Percentiles rank a stretch among this genome's conserved stretches.
phyloP scores from a whole-genome alignment of 73 alveolate genomes.

The Paramecium octaurelia region DNA sequence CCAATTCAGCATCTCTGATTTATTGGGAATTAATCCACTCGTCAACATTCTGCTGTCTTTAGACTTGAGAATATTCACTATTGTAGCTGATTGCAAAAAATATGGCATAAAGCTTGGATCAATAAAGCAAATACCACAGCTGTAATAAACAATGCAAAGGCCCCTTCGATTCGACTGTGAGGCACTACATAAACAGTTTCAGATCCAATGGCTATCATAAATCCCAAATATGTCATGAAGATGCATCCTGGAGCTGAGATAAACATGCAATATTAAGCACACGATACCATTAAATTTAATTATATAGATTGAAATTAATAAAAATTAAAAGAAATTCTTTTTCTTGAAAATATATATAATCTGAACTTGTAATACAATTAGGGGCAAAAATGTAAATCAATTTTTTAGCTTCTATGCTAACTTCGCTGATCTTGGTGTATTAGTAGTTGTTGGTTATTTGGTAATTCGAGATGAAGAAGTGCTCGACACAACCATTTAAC shows the following conservation, averaged over 20 bases:
- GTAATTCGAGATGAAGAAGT: neutral
- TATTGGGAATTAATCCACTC: neutral
- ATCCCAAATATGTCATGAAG: constrained; percentile 20
- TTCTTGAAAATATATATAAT: neutral
- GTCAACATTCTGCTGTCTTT: neutral
- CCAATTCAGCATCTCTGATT: neutral
- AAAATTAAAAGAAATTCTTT: neutral
- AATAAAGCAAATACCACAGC: neutral
- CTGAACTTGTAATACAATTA: neutral
- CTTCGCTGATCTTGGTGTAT: neutral
- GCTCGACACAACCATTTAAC: neutral
- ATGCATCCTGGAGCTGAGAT: constrained; percentile 42
- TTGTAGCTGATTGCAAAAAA: constrained; percentile 23
- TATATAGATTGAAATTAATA: neutral
- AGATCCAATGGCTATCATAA: neutral
- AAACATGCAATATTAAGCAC: constrained; percentile 47
- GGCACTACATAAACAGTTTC: constrained; percentile 20
- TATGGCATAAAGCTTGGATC: neutral
- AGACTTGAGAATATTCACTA: constrained; percentile 22
- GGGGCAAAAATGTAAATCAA: neutral
- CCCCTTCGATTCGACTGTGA: constrained; percentile 8
- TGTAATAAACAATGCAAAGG: constrained; percentile 35
- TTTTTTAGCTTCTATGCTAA: neutral
- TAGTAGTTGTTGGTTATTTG: neutral
- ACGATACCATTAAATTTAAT: constrained; percentile 21